These are phyloP conservation scores for Penicillium fuscoglaucum DNA, from an alignment of 2,329 filamentous ascomycete species.

Conservation along the genomic window DNA sequence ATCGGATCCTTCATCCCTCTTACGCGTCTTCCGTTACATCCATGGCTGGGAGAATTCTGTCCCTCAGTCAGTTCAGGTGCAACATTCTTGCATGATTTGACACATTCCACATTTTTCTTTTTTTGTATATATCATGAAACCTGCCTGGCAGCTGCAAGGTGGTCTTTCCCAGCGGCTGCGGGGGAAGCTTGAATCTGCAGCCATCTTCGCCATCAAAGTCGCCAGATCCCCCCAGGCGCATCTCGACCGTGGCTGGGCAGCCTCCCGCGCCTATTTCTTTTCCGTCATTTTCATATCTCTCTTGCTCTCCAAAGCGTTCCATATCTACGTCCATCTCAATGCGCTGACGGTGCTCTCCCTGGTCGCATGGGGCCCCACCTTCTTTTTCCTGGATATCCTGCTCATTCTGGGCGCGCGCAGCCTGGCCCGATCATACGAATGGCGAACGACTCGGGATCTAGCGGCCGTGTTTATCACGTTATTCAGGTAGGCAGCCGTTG, in stretches of 20 bases:
- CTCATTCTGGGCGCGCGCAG: constrained; percentile 14
- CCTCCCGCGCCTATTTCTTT: constrained; percentile 13
- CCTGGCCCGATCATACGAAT: constrained; percentile 14
- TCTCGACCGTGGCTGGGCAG: constrained; percentile 9
- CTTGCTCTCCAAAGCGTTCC: constrained; percentile 15
- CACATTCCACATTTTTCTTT: not conserved
- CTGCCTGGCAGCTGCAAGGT: not conserved
- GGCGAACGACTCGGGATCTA: constrained; percentile 5
- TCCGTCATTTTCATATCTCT: constrained; percentile 18
- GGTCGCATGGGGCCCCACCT: constrained; percentile 15
- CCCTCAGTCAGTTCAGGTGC: not conserved
- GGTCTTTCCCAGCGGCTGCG: constrained; percentile 1
- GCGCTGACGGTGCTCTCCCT: constrained; percentile 5
- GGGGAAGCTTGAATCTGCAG: constrained; percentile 1
- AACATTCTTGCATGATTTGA: not conserved
- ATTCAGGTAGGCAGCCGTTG: constrained; percentile 8
- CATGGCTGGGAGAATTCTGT: not conserved
- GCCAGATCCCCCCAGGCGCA: constrained; percentile 14
- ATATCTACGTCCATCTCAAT: constrained; percentile 9
- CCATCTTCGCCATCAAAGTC: constrained; percentile 3
- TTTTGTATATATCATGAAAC: constrained; percentile 8
- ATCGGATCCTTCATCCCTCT: not conserved
- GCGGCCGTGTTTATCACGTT: constrained; percentile 5
- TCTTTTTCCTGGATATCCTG: constrained; percentile 16
- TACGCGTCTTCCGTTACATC: not conserved